phyloP scores from a whole-genome alignment of 768 basidiomycete genomes.

The Cantharellus cinnabarinus region DNA sequence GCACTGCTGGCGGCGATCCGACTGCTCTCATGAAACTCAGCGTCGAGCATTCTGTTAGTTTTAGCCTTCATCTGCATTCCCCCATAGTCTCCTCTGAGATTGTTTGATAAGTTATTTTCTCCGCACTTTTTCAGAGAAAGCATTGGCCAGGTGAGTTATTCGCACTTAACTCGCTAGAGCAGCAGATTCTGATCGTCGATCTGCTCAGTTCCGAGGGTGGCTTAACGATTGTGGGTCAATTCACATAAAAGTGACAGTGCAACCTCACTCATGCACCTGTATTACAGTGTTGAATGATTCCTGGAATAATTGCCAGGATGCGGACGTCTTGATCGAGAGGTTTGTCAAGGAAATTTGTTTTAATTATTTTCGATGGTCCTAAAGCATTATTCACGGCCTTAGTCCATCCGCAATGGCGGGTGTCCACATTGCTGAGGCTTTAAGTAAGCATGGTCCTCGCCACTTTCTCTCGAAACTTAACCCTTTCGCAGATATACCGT shows the following conservation, averaged over 20 bases:
- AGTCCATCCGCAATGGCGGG: constrained; percentile 51
- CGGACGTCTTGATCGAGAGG: constrained; percentile 39
- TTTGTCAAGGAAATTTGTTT: not conserved
- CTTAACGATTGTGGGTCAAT: constrained; percentile 33
- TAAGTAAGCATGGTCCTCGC: constrained; percentile 21
- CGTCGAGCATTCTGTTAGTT: constrained; percentile 20
- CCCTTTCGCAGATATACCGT: constrained; percentile 31
- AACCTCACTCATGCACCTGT: not conserved
- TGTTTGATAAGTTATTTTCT: constrained; percentile 39
- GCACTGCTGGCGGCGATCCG: constrained; percentile 48
- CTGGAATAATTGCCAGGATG: constrained; percentile 42
- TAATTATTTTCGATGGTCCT: not conserved
- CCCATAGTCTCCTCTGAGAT: not conserved
- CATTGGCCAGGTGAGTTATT: constrained; percentile 26
- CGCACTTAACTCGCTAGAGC: not conserved
- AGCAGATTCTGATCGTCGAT: not conserved
- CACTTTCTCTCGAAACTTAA: not conserved
- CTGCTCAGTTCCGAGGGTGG: constrained; percentile 36
- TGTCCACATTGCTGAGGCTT: constrained; percentile 49
- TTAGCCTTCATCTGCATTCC: not conserved
- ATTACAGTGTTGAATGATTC: constrained; percentile 30
- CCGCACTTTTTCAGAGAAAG: constrained; percentile 51
- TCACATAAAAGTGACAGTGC: not conserved
- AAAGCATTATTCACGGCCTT: not conserved
- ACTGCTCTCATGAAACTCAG: constrained; percentile 46